Base-by-base conservation (phyloP, 306 rosid genomes). In the Cicer cuneatum region DNA sequence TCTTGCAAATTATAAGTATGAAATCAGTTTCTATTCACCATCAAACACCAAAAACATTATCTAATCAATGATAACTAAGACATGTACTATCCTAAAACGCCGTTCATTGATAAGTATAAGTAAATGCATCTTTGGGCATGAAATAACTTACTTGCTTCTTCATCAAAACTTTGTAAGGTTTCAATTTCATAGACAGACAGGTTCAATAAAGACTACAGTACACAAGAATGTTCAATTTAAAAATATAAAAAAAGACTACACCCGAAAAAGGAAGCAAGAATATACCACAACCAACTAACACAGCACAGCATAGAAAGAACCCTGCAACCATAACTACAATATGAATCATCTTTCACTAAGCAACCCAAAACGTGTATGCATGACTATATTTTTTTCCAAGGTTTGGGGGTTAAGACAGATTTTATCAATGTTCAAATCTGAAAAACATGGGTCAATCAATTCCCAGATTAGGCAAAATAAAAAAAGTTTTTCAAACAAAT, bases 81-180 rank as follows among this genome's bases (percentile, higher is more conserved):
- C 15, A 0, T 16, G 19, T 43, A 24, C 52, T 12, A 54, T 35
- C 75, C 49, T 40, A 9, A 70, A 38, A 29, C 62, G 59, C 11
- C 10, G 9, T 48, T 38, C n/a, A 43, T 21, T 14, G 39, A 9
- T 46, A 46, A 66, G 14, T 49, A 63, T 43, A 60, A 14, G 35
- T 24, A 72, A 69, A 13, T 64, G 58, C 43, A 84, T 83, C 81
- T 73, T 10, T 29, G 7, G 43, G 69, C 49, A 51, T 47, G 35
- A 29, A 66, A 72, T 19, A 69, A 53, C 66, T 18, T 15, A 5
- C 54, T 77, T 53, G 12, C 71, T 53, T 11, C 68, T 60, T 69
- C 66, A 42, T 67, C 62, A 33, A 73, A 46, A 57, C 61, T 72
- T 52, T 29, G 75, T 68, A 48, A 39, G 13, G 29, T 10, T 39